Evolutionary conservation across 2,329 filamentous ascomycete genomes (phyloP).

Genomic region (Hypoxylon sp.): DNA sequence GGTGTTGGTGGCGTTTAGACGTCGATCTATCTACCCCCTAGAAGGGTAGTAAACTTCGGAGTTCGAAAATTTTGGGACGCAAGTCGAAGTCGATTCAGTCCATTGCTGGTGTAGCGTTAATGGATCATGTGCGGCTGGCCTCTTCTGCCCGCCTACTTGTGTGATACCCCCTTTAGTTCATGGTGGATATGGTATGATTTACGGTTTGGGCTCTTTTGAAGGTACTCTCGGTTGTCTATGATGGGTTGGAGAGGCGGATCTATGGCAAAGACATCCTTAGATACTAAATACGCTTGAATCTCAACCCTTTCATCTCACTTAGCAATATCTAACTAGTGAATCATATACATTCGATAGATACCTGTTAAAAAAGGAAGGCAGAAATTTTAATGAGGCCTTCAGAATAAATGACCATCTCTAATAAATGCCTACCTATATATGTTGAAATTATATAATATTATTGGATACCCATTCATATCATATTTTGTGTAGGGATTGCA

Average conservation of each 20-base stretch:
- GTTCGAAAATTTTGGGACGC: slow-evolving; percentile 1
- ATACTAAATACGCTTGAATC: slow-evolving; percentile 8
- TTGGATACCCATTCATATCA: too few relatives aligned
- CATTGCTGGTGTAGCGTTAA: slow-evolving; percentile 7
- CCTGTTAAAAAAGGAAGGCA: too few relatives aligned
- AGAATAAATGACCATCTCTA: too few relatives aligned
- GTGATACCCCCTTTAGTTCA: slow-evolving; percentile 39
- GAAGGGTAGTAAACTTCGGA: not conserved
- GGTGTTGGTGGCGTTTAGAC: slow-evolving; percentile 64
- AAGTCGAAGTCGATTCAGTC: slow-evolving; percentile 1
- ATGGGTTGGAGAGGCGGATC: slow-evolving; percentile 1
- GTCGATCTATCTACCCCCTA: not conserved
- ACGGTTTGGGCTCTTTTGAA: slow-evolving; percentile 15
- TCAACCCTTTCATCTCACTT: not conserved
- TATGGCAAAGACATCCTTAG: not conserved
- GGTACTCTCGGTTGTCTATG: not conserved
- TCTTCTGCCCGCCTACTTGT: slow-evolving; percentile 22
- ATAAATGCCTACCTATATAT: too few relatives aligned
- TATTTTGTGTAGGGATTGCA: too few relatives aligned
- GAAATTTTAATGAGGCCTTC: too few relatives aligned
- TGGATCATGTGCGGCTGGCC: slow-evolving; percentile 6
- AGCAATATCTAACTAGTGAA: not conserved
- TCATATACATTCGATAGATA: too few relatives aligned
- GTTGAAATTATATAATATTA: too few relatives aligned
- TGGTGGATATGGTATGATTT: slow-evolving; percentile 31